Evolutionary conservation across 805 yeast genomes (phyloP).

Genomic region (Torulaspora maleeae): DNA sequence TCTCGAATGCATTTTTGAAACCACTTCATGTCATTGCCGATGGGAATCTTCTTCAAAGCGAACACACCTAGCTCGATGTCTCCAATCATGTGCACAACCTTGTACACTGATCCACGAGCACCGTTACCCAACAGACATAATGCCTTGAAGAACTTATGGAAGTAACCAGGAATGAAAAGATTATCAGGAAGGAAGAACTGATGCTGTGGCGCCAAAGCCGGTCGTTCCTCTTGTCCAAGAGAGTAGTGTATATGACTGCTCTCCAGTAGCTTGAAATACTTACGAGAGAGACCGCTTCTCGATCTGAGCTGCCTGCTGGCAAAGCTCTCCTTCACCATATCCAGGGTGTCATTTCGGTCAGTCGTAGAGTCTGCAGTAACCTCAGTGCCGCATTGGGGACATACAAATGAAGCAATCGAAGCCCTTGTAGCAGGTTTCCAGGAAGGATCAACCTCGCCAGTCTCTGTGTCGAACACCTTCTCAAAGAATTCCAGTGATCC

Average conservation of each 20-base stretch:
- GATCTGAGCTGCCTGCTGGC: constrained; percentile 1
- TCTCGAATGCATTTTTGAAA: constrained; percentile 68
- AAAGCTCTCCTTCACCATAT: not conserved
- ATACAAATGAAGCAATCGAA: constrained; percentile 25
- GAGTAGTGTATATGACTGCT: constrained; percentile 16
- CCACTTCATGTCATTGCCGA: constrained; percentile 71
- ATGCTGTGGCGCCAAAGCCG: constrained; percentile 12
- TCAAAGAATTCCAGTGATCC: constrained; percentile 28
- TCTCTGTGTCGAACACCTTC: constrained; percentile 12
- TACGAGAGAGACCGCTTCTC: constrained; percentile 17
- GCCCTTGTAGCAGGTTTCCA: constrained; percentile 6
- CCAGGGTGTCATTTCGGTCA: not conserved
- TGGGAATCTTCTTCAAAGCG: constrained; percentile 80
- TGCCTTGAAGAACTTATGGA: constrained; percentile 61
- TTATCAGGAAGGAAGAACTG: constrained; percentile 41
- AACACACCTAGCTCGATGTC: constrained; percentile 71
- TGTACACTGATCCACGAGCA: constrained; percentile 76
- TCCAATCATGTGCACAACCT: constrained; percentile 72
- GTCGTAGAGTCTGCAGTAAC: constrained; percentile 12
- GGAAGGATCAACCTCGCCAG: constrained; percentile 3
- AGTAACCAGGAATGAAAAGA: constrained; percentile 80
- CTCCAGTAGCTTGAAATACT: constrained; percentile 23
- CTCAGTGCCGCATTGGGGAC: constrained; percentile 34
- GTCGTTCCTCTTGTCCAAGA: constrained; percentile 2
- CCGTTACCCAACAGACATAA: constrained; percentile 69